These are phyloP conservation scores for Gracilaria gracilis DNA, from an alignment of 23 red algal genomes.

Conservation along the genomic window DNA sequence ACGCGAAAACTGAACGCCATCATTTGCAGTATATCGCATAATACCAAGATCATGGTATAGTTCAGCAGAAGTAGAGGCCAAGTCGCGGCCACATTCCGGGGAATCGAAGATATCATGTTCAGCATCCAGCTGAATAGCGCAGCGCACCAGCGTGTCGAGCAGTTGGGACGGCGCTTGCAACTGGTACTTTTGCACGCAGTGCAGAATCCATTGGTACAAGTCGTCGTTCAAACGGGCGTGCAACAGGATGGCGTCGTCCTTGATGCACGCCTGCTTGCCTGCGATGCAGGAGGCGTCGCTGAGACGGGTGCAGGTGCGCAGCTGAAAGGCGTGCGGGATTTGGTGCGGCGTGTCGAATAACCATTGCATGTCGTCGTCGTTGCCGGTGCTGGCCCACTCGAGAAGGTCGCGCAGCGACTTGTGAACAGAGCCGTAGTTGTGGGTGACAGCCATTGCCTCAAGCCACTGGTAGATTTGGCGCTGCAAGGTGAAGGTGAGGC, in stretches of 20 bases:
- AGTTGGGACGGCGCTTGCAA: not conserved
- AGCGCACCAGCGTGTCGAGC: slow-evolving; percentile 14
- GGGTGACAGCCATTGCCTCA: slow-evolving; percentile 39
- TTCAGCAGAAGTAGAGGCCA: slow-evolving; percentile 12
- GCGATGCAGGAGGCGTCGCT: slow-evolving; percentile 17
- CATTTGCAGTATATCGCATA: slow-evolving; percentile 19
- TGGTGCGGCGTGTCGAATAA: slow-evolving; percentile 25
- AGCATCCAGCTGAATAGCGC: slow-evolving; percentile 25
- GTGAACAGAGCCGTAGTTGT: slow-evolving; percentile 50
- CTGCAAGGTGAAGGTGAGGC: not conserved
- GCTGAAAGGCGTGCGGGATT: not conserved
- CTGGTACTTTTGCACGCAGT: not conserved
- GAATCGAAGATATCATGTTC: slow-evolving; percentile 39
- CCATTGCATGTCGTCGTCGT: slow-evolving; percentile 36
- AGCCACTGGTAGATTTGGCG: slow-evolving; percentile 15
- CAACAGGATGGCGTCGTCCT: not conserved
- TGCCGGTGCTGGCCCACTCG: slow-evolving; percentile 20
- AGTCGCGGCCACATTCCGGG: slow-evolving; percentile 2
- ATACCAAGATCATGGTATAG: slow-evolving; percentile 51
- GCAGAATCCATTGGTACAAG: slow-evolving; percentile 7
- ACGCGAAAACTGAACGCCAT: not conserved
- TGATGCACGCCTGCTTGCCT: not conserved
- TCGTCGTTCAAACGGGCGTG: slow-evolving; percentile 24
- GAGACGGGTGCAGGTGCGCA: not conserved
- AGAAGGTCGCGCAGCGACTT: slow-evolving; percentile 55